These are phyloP conservation scores for Gonium pectorale DNA, from an alignment of 139 green algal genomes.

Conservation along the genomic window DNA sequence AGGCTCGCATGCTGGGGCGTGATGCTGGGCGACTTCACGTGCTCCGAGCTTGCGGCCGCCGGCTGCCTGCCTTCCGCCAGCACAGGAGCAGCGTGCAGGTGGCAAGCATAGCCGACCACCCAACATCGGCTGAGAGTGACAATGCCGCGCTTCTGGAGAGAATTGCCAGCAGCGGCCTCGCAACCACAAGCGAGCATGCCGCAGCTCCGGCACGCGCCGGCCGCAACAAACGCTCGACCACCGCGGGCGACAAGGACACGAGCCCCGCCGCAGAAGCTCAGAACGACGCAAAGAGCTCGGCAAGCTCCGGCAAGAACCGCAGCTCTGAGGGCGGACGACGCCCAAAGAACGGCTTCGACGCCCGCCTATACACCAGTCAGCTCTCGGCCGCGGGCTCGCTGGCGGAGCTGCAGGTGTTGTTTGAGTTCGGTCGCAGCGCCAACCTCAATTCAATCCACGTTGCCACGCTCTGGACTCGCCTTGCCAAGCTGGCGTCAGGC, in stretches of 20 bases:
- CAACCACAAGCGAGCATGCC: neutral
- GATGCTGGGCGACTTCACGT: no score
- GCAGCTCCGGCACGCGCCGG: neutral
- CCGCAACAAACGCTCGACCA: neutral
- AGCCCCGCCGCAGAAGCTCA: neutral
- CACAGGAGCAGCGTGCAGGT: no score
- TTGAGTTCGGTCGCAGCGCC: neutral
- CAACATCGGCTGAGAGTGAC: neutral
- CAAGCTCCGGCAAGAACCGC: neutral
- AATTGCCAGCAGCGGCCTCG: neutral
- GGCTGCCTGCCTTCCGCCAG: no score
- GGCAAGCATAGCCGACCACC: no score
- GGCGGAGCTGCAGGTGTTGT: conserved; percentile 7
- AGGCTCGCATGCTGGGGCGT: no score
- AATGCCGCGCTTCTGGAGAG: neutral
- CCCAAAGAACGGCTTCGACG: neutral
- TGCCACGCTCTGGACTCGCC: conserved; percentile 23
- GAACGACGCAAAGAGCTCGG: neutral
- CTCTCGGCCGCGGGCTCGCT: neutral
- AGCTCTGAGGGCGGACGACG: neutral
- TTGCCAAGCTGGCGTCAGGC: conserved; percentile 18
- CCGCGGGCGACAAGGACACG: neutral
- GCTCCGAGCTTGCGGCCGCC: no score
- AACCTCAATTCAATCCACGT: conserved; percentile 24
- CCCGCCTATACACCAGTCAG: neutral